phyloP scores from a whole-genome alignment of 2,329 filamentous ascomycete genomes.

The Xylariales sp. region DNA sequence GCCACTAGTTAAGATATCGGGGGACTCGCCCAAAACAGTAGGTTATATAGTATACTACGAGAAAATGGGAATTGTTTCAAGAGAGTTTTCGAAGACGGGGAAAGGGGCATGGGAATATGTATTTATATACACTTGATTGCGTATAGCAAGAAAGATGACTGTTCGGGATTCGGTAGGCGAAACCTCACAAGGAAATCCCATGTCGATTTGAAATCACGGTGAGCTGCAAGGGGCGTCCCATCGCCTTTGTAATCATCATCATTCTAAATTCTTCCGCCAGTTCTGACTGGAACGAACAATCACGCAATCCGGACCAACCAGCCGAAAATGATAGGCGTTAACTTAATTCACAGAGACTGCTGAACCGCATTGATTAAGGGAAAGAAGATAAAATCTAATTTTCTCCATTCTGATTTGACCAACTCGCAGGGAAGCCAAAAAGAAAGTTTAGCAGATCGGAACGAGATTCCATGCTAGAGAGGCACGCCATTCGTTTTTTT shows the following conservation, averaged over 20 bases:
- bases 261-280: conserved; percentile 4
- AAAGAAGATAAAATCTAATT: background rate
- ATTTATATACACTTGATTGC: background rate
- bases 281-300: background rate
- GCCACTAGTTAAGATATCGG: too few species aligned
- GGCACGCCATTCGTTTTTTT: too few species aligned
- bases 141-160: background rate
- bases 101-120: too few species aligned
- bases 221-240: too few species aligned
- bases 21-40: too few species aligned
- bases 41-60: too few species aligned
- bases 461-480: too few species aligned
- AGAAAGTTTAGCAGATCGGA: background rate
- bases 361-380: background rate
- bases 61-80: background rate
- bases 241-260: conserved; percentile 6
- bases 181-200: background rate
- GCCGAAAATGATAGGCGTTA: background rate
- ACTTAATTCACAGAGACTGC: background rate
- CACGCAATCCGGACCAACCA: conserved; percentile 3
- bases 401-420: background rate
- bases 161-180: background rate
- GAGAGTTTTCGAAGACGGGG: too few species aligned
- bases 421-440: background rate
- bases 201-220: background rate